Conservation (phyloP, 2,329 filamentous ascomycete species). For the Colletotrichum sp. region DNA sequence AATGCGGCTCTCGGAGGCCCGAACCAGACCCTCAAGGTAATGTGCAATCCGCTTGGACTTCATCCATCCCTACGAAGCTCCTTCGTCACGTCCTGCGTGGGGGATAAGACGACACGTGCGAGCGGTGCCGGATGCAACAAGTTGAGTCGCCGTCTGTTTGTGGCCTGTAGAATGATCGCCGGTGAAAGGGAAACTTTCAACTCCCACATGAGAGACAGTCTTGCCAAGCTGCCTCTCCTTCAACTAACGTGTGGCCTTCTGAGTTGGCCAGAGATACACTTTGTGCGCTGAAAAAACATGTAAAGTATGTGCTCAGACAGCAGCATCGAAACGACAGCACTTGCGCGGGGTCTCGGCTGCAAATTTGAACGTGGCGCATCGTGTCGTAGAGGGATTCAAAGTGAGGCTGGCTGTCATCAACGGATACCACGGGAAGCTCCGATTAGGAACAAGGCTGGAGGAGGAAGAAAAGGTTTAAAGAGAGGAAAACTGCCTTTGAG, state of each 20-base stretch:
- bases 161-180: not conserved
- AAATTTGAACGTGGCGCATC: not conserved
- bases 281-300: not conserved
- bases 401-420: not conserved
- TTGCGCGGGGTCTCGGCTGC: not conserved
- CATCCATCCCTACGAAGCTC: not conserved
- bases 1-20: not conserved
- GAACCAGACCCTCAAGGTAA: not conserved
- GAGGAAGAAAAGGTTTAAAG: not conserved
- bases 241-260: not conserved
- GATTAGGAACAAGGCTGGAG: not conserved
- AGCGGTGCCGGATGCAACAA: not conserved
- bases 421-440: not conserved
- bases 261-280: not conserved
- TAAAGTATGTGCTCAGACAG: not conserved
- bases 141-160: not conserved
- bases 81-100: not conserved
- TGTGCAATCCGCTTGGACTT: not conserved
- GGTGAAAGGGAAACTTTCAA: not conserved
- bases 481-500: not conserved
- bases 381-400: not conserved
- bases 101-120: slow-evolving; percentile 3
- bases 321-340: not conserved
- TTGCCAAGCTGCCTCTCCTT: not conserved
- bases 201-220: not conserved